Evolutionary conservation across 2,329 filamentous ascomycete genomes (phyloP), one percentile per base, ranked within the genome.

Genomic region (Pseudocercospora fuligena): DNA sequence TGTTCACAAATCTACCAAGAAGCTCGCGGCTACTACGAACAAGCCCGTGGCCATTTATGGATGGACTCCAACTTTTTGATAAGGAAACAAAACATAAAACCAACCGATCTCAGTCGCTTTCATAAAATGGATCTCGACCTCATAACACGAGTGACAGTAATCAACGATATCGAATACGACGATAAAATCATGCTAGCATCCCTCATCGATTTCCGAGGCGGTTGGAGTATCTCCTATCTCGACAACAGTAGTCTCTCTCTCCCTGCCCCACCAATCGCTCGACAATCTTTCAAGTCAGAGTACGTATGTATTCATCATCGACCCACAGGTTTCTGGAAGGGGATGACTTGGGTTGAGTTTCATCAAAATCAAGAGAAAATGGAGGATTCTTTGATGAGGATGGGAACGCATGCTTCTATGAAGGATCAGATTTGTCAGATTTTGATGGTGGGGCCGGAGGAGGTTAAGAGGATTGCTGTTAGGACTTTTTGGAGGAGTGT

Each of bases 401-500:
- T 58, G 27, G 54, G 54, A 5, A 33, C 16, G 27, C 29, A 36
- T 40, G 54, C 31, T 1, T 7, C 6, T 2, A 58, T 58, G 54
- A 58, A 40, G 54, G 54, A 58, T 33, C 54, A 58, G 54, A 58
- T 58, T 19, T 11, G 16, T n/a, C 54, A 58, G 54, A 58, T 58
- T 58, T 23, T 58, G 29, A 36, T 58, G 54, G 54, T 58, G 16
- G 54, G 54, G 54, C 27, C 14, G 27, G 54, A 58, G 31, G 54
- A 58, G 54, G 54, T 58, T 3, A 40, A 58, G 54, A 58, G 54
- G 54, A 58, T 58, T 58, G 54, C 54, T 21, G 31, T 58, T 3
- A 40, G 54, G 54, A 58, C 54, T 1, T 58, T 58, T 58, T 58
- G 54, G 54, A 58, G 54, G 54, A 58, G 54, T 58, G 54, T 58